Base-by-base conservation (phyloP, 176 grass and related monocot species). In the Triticum turgidum region DNA sequence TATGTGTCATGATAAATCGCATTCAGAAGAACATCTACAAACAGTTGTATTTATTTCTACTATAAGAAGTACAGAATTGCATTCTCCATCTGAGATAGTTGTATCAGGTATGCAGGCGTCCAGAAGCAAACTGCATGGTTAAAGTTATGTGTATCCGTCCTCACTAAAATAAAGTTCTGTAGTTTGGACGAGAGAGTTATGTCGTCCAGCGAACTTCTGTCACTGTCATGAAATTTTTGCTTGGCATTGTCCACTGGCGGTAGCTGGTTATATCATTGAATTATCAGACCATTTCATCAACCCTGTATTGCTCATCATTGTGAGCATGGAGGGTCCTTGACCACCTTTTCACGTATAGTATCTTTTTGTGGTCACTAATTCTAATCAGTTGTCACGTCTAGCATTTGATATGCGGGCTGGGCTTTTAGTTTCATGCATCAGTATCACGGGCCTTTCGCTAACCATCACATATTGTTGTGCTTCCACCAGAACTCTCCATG, bases 401-500 rank as follows among this genome's bases (percentile, higher is more conserved):
- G 32, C 11, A 18, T 51, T 65, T 34, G 42, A 69, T 34, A 34
- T 6, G 5, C 2, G 7, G 10, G 10, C 27, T 68, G 5, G 27
- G 44, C 17, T 70, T 82, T 13, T 71, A 56, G 18, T 10, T 52
- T 35, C 54, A 58, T 58, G 54, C 15, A 58, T 21, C 54, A 21
- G 18, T 58, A 58, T n/a, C 64, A 54, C 35, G 65, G 42, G 54
- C 9, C 15, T 81, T 71, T 6, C 14, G 49, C 21, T 70, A 29
- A 56, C 25, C n/a, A 85, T 45, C 61, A 20, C 39, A 13, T 65
- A 22, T 65, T 44, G 18, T 44, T 84, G 58, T 47, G 24, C 68
- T 77, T 75, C 61, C 67, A 47, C 2, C 80, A 95, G 93, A 79
- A 95, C 82, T 88, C 90, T 76, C 93, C 93, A 49, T 95, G 93